Conservation (phyloP, 768 basidiomycete species). For the Leccinum subgranulosum region DNA sequence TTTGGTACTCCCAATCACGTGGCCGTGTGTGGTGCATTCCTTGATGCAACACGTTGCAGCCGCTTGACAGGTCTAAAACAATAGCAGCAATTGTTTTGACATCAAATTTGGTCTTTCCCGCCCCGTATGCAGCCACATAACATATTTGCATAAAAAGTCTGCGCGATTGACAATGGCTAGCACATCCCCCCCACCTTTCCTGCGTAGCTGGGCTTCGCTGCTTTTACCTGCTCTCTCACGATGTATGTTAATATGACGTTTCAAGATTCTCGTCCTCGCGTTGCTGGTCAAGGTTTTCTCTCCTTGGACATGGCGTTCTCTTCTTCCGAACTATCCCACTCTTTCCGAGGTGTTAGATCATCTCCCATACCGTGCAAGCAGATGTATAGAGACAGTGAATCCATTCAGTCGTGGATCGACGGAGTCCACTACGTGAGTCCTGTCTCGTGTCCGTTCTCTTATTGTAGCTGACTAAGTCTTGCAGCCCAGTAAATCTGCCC, state of each 20-base stretch:
- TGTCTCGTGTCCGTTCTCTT: not conserved
- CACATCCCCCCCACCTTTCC: not conserved
- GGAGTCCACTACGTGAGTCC: conserved; percentile 22
- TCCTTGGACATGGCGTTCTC: conserved; percentile 11
- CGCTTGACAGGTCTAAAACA: conserved; percentile 9
- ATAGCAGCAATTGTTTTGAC: conserved; percentile 30
- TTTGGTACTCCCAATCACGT: conserved; percentile 17
- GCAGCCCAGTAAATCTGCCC: conserved; percentile 15
- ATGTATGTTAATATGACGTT: conserved; percentile 19
- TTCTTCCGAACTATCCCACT: conserved; percentile 7
- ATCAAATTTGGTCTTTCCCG: conserved; percentile 4
- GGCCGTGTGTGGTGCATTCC: conserved; percentile 3
- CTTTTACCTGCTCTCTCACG: conserved; percentile 8
- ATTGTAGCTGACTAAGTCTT: not conserved
- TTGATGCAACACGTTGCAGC: not conserved
- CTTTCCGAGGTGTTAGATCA: conserved; percentile 3
- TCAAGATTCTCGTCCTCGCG: conserved; percentile 14
- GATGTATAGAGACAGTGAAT: conserved; percentile 23
- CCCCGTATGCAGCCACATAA: conserved; percentile 2
- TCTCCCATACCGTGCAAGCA: conserved; percentile 10
- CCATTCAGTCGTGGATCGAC: conserved; percentile 28
- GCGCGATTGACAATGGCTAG: not conserved
- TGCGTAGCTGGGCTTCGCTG: conserved; percentile 30
- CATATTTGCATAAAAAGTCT: conserved; percentile 18
- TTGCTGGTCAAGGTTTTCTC: conserved; percentile 30